Base-by-base conservation (phyloP, 768 basidiomycete genomes). In the Artomyces pyxidatus region DNA sequence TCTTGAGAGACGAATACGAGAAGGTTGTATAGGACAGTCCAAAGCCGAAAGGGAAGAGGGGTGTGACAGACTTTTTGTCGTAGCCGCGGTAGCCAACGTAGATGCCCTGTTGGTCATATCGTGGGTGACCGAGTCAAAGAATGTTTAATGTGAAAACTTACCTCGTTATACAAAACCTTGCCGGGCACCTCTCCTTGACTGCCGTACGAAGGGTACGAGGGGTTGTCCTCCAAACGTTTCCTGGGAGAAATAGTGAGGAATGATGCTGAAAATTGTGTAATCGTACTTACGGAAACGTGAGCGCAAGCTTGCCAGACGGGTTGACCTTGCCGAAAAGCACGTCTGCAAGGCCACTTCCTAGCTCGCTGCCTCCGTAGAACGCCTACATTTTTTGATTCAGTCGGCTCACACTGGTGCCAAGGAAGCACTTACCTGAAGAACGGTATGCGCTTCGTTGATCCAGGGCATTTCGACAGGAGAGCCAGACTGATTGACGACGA, bases 11-110 rank as follows among this genome's bases (percentile, higher is more conserved):
- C 11, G 73, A 68, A 56, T 78, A 75, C 17, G 71, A 64, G 61
- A 81, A 83, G 6, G 69, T 67, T 9, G 82, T 73, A 61, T 83
- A 83, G 0, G 77, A 78, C n/a, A 84, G 71, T 16, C 82, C 82
- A 57, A 67, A 70, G 37, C 78, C 77, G 59, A 81, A 80, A 9
- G 75, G 69, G 60, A 78, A 80, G 21, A 75, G 66, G 14, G 78
- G 71, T 7, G 63, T 58, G 23, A 75, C 58, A 6, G 69, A 65
- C 47, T 65, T 64, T 32, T 68, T 66, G 50, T 77, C 71, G 58
- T 75, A 80, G 47, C 72, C 65, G 51, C 75, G 69, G 59, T 81
- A 80, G 26, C 76, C 77, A 19, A 75, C 73, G 49, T 71, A 76
- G 30, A 76, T 70, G 3, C 73, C 73, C 71, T 73, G 1, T 23